phyloP scores from a whole-genome alignment of 2,329 filamentous ascomycete species.

The Trichoderma harzianum region DNA sequence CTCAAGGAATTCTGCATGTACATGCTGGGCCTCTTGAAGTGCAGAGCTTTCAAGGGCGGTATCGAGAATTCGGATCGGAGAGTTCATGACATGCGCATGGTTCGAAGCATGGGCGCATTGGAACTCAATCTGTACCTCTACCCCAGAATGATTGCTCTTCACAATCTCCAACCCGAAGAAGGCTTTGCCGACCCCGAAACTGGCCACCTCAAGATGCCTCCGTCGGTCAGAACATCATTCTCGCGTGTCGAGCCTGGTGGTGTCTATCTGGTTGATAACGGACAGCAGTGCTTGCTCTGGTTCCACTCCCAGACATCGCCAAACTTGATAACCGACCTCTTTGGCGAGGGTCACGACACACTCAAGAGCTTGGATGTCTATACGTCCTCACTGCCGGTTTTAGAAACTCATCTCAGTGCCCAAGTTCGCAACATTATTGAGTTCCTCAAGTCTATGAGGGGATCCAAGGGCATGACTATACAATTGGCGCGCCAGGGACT shows the following conservation, averaged over 20 bases:
- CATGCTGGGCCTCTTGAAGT: conserved; percentile 85
- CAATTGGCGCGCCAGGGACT: conserved; percentile 90
- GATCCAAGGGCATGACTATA: conserved; percentile 82
- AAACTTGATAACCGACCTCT: conserved; percentile 85
- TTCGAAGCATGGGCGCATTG: conserved; percentile 79
- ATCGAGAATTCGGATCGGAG: conserved; percentile 86
- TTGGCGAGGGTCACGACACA: conserved; percentile 67
- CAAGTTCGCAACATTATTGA: conserved; percentile 93
- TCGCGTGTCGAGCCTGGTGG: conserved; percentile 87
- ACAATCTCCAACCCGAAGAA: conserved; percentile 82
- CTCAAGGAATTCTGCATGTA: conserved; percentile 98
- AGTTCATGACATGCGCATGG: conserved; percentile 85
- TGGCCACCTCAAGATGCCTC: conserved; percentile 81
- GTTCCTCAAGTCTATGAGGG: conserved; percentile 75
- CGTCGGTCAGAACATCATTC: conserved; percentile 77
- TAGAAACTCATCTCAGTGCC: conserved; percentile 89
- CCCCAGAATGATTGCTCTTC: conserved; percentile 85
- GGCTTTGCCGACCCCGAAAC: conserved; percentile 87
- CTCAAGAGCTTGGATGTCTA: conserved; percentile 80
- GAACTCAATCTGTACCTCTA: conserved; percentile 93
- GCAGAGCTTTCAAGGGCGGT: conserved; percentile 87
- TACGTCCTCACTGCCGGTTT: conserved; percentile 71
- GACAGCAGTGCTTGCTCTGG: conserved; percentile 89
- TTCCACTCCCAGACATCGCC: conserved; percentile 89
- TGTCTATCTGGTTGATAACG: conserved; percentile 92